Evolutionary conservation across 768 basidiomycete species (phyloP).

Genomic region (Pluteus cervinus): DNA sequence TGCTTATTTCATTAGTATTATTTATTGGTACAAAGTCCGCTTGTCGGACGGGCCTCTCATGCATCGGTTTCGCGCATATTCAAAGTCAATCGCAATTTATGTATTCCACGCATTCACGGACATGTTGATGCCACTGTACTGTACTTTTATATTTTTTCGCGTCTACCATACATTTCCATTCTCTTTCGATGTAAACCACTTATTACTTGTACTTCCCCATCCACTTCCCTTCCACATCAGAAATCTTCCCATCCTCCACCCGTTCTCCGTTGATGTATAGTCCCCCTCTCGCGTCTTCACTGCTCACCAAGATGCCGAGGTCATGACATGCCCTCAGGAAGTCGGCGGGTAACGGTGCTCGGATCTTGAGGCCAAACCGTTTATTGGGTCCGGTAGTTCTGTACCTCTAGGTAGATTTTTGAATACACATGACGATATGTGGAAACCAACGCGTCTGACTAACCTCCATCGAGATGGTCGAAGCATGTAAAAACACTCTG

Average conservation of each 20-base stretch:
- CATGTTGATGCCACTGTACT: too few species aligned
- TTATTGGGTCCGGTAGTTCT: slow-evolving; percentile 35
- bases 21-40: too few species aligned
- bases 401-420: slow-evolving; percentile 37
- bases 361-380: slow-evolving; percentile 45
- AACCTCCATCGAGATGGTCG: slow-evolving; percentile 51
- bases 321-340: slow-evolving; percentile 47
- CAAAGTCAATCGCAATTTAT: too few species aligned
- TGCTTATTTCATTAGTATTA: too few species aligned
- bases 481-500: slow-evolving; percentile 58
- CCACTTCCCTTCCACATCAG: slow-evolving; percentile 33
- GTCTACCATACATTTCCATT: slow-evolving; percentile 4
- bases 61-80: too few species aligned
- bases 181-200: slow-evolving; percentile 4
- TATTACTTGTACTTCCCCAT: slow-evolving; percentile 9
- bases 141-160: slow-evolving; percentile 1
- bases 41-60: too few species aligned
- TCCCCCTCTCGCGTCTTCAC: slow-evolving; percentile 34
- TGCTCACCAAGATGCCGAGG: slow-evolving; percentile 34
- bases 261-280: slow-evolving; percentile 37
- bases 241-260: slow-evolving; percentile 24
- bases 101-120: too few species aligned
- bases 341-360: slow-evolving; percentile 51
- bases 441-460: slow-evolving; percentile 13
- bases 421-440: background rate